Percentiles rank a stretch among this genome's conserved stretches.
Evolutionary conservation across 768 basidiomycete genomes (phyloP).

Genomic region (Saitozyma podzolica): DNA sequence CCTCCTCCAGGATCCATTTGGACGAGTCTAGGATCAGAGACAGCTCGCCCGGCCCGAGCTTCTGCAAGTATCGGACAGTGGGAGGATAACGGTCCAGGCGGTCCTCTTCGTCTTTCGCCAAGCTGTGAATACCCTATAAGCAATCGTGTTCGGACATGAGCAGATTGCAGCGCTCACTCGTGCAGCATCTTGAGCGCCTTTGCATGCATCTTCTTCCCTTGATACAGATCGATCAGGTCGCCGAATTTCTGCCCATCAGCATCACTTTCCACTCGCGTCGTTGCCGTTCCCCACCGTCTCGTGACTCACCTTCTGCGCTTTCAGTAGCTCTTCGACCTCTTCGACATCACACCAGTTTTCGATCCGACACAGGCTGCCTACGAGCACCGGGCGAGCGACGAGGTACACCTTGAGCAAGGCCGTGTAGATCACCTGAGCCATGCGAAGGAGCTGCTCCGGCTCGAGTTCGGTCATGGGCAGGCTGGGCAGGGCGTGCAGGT

Average conservation of each 20-base stretch:
- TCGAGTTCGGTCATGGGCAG: slow-evolving; percentile 69
- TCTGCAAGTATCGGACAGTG: slow-evolving; percentile 85
- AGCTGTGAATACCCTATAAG: slow-evolving; percentile 55
- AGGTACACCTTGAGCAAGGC: slow-evolving; percentile 92
- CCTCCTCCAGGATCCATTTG: slow-evolving; percentile 78
- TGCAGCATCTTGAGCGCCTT: slow-evolving; percentile 81
- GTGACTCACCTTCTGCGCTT: slow-evolving; percentile 67
- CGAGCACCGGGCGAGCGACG: slow-evolving; percentile 72
- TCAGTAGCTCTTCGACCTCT: slow-evolving; percentile 84
- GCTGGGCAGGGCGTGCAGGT: slow-evolving; percentile 71
- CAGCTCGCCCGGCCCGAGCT: slow-evolving; percentile 78
- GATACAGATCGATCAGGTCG: slow-evolving; percentile 86
- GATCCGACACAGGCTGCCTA: slow-evolving; percentile 83
- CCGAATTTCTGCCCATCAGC: slow-evolving; percentile 69
- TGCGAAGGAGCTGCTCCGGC: slow-evolving; percentile 80
- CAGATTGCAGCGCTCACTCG: slow-evolving; percentile 60
- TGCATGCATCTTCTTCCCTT: slow-evolving; percentile 91
- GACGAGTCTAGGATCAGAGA: slow-evolving; percentile 78
- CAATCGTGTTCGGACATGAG: slow-evolving; percentile 1
- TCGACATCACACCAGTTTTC: slow-evolving; percentile 97
- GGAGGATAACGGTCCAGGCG: slow-evolving; percentile 75
- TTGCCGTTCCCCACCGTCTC: not conserved
- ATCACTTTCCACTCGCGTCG: not conserved
- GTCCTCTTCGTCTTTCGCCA: slow-evolving; percentile 76
- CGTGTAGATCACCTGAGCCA: slow-evolving; percentile 92